Conservation (phyloP, 495 filamentous ascomycete species). For the Trichocladium antarcticum region DNA sequence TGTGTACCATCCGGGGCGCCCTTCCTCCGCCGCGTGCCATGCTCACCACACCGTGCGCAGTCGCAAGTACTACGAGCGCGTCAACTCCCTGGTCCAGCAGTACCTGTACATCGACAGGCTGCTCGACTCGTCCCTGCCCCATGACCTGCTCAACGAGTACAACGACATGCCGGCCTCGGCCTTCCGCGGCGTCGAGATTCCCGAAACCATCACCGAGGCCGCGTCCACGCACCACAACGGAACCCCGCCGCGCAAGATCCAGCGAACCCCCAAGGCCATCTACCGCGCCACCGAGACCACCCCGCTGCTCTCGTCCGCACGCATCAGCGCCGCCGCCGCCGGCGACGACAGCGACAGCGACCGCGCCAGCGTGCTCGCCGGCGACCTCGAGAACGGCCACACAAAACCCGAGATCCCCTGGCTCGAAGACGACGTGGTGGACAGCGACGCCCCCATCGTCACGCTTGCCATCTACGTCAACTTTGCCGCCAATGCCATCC, state of each 20-base stretch:
- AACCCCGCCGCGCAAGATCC: slow-evolving; percentile 27
- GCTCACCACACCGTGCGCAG: slow-evolving; percentile 24
- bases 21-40: neutral
- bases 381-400: slow-evolving; percentile 12
- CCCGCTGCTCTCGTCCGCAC: slow-evolving; percentile 41
- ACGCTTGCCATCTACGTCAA: slow-evolving; percentile 77
- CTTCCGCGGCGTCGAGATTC: slow-evolving; percentile 39
- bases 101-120: slow-evolving; percentile 89
- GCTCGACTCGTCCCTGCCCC: slow-evolving; percentile 77
- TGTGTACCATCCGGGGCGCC: slow-evolving; percentile 21
- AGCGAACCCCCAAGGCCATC: slow-evolving; percentile 68
- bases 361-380: no score
- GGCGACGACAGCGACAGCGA: slow-evolving; percentile 20
- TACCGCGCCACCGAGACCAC: slow-evolving; percentile 66
- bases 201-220: slow-evolving; percentile 46
- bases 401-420: slow-evolving; percentile 40
- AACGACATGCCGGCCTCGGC: slow-evolving; percentile 39
- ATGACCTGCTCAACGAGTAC: slow-evolving; percentile 81
- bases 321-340: slow-evolving; percentile 25
- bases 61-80: slow-evolving; percentile 73
- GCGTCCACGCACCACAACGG: slow-evolving; percentile 2
- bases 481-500: slow-evolving; percentile 66
- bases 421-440: slow-evolving; percentile 47
- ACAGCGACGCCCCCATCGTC: slow-evolving; percentile 56
- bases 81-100: slow-evolving; percentile 70